Conservation (phyloP, 352 stramenopile species). For the Pythium monospermum region DNA sequence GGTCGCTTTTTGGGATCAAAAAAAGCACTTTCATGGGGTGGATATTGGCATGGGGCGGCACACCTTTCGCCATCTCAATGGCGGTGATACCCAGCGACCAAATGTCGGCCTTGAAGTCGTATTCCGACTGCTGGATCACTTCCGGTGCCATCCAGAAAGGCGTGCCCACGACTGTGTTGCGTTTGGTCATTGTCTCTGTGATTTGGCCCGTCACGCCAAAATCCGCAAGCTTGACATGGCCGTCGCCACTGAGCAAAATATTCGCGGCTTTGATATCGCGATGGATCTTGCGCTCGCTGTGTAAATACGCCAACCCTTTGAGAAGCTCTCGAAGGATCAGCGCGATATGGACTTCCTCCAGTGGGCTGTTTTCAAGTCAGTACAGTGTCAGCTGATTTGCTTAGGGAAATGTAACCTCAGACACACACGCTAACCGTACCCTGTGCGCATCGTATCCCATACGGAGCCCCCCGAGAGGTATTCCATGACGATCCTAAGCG, state of each 20-base stretch:
- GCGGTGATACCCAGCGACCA: no score
- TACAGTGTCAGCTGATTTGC: not conserved
- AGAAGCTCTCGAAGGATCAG: constrained; percentile 80
- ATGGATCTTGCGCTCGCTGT: constrained; percentile 84
- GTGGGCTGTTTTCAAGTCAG: constrained; percentile 27
- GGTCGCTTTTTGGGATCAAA: constrained; percentile 95
- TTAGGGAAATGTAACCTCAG: not conserved
- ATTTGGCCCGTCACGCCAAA: constrained; percentile 92
- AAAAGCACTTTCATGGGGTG: constrained; percentile 99
- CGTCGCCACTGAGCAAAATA: constrained; percentile 71
- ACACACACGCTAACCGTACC: constrained; percentile 19
- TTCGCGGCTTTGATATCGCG: constrained; percentile 83
- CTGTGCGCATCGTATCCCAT: constrained; percentile 82
- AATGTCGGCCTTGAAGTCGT: no score
- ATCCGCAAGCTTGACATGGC: constrained; percentile 76
- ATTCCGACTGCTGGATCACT: no score
- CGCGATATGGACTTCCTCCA: constrained; percentile 78
- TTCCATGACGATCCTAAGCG: constrained; percentile 91
- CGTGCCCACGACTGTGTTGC: no score
- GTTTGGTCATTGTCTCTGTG: no score
- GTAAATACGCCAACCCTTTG: constrained; percentile 72
- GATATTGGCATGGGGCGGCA: constrained; percentile 91
- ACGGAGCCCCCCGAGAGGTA: constrained; percentile 90
- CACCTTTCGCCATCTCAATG: no score
- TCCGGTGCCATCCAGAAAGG: no score